A percentile compares a stretch with the other conserved stretches of the same genome.
Evolutionary conservation across 2,329 filamentous ascomycete species (phyloP).

Genomic region (Venturia carpophila): DNA sequence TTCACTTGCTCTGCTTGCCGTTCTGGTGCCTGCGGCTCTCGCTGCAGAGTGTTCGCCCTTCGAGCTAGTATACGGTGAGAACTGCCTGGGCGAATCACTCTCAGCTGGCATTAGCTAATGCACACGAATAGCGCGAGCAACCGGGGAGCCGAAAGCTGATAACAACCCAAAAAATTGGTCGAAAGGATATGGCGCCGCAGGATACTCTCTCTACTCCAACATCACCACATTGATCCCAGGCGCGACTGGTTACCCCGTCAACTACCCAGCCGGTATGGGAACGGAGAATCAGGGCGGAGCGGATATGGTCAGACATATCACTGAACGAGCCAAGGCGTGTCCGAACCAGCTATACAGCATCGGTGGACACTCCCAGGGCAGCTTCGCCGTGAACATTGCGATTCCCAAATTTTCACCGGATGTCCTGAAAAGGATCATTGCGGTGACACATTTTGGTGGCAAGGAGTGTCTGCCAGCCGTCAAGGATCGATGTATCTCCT

Average conservation of each 20-base stretch:
- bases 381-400: conserved; percentile 7
- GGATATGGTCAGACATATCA: conserved; percentile 13
- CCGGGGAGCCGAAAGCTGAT: conserved; percentile 11
- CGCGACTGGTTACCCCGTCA: conserved; percentile 25
- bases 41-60: conserved; percentile 14
- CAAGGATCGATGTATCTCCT: conserved; percentile 8
- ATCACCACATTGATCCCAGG: conserved; percentile 32
- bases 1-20: conserved; percentile 9
- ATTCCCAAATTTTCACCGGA: conserved; percentile 2
- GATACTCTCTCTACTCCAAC: conserved; percentile 21
- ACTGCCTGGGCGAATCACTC: no score
- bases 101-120: conserved; percentile 3
- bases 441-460: conserved; percentile 17
- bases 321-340: conserved; percentile 1
- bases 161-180: no score
- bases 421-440: conserved; percentile 12
- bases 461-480: conserved; percentile 9
- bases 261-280: conserved; percentile 16
- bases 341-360: conserved; percentile 15
- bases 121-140: conserved; percentile 16
- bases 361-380: conserved; percentile 16
- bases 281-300: conserved; percentile 5
- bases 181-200: conserved; percentile 19
- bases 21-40: neutral
- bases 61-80: conserved; percentile 18